These are phyloP conservation scores for Moesziomyces parantarcticus DNA, from an alignment of 1,284 basidiomycete genomes.

Conservation along the genomic window DNA sequence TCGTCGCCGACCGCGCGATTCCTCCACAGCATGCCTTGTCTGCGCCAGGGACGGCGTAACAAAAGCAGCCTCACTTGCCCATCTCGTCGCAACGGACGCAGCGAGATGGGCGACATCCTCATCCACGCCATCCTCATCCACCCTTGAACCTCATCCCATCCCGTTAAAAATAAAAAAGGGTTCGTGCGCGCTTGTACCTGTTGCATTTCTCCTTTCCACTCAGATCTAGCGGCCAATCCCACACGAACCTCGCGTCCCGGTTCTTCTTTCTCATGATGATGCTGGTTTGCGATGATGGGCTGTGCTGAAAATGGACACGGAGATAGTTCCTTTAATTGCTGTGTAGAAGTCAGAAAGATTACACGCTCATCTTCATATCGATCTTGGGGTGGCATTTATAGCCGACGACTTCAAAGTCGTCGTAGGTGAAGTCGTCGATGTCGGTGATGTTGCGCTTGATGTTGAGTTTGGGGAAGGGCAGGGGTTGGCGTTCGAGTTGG, in stretches of 20 bases:
- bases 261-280: conserved; percentile 1
- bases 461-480: conserved; percentile 82
- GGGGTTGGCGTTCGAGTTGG: conserved; percentile 83
- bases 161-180: conserved; percentile 29
- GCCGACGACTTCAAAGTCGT: conserved; percentile 85
- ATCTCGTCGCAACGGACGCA: background rate
- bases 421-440: conserved; percentile 84
- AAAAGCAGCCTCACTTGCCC: background rate
- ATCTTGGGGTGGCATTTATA: conserved; percentile 88
- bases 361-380: conserved; percentile 98
- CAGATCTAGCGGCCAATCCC: conserved; percentile 10
- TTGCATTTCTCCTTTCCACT: conserved; percentile 4
- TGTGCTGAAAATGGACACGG: no score
- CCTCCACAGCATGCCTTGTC: no score
- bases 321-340: no score
- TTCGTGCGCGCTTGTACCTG: conserved; percentile 12
- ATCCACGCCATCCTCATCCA: conserved; percentile 3
- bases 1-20: background rate
- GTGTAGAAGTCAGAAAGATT: no score
- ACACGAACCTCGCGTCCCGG: conserved; percentile 9
- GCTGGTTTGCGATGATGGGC: no score
- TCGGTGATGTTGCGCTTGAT: conserved; percentile 75
- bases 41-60: no score
- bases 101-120: background rate
- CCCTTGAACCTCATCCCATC: conserved; percentile 5